A percentile compares a stretch with the other conserved stretches of the same genome.
Conservation (phyloP, 116 monocot genomes). For the Phalaenopsis hybrid region DNA sequence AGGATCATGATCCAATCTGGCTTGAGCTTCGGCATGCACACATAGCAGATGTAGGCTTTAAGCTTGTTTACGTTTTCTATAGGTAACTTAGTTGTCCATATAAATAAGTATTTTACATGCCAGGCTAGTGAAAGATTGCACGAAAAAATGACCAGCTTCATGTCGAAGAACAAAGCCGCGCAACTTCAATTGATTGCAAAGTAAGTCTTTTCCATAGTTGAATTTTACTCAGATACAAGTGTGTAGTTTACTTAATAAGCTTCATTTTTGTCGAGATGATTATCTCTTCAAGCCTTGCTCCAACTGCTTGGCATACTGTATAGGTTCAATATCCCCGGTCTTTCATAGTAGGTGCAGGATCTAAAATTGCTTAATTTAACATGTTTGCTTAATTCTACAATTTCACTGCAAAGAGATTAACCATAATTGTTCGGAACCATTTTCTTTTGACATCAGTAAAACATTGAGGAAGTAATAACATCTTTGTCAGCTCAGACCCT, state of each 20-base stretch:
- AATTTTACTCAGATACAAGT: not conserved
- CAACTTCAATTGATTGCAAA: constrained; percentile 64
- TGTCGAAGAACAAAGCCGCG: constrained; percentile 94
- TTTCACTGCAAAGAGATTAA: not conserved
- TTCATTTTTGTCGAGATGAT: not conserved
- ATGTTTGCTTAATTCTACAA: not conserved
- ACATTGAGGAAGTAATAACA: not conserved
- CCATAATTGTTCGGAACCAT: not conserved
- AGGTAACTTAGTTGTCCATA: not conserved
- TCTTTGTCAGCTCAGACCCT: too few species aligned
- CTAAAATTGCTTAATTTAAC: not conserved
- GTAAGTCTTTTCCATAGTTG: constrained; percentile 23
- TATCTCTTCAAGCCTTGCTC: not conserved
- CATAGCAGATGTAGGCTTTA: constrained; percentile 85
- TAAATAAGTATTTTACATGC: constrained; percentile 5
- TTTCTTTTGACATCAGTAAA: not conserved
- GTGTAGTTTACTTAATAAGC: not conserved
- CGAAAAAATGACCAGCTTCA: constrained; percentile 85
- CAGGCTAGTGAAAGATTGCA: constrained; percentile 96
- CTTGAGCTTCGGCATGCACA: constrained; percentile 95
- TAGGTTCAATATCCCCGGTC: not conserved
- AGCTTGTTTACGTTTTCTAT: not conserved
- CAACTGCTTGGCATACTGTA: not conserved
- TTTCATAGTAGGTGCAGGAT: not conserved
- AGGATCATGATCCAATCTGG: constrained; percentile 97